Conservation (phyloP, 108 stramenopile genomes). For the Mediolabrus comicus region DNA sequence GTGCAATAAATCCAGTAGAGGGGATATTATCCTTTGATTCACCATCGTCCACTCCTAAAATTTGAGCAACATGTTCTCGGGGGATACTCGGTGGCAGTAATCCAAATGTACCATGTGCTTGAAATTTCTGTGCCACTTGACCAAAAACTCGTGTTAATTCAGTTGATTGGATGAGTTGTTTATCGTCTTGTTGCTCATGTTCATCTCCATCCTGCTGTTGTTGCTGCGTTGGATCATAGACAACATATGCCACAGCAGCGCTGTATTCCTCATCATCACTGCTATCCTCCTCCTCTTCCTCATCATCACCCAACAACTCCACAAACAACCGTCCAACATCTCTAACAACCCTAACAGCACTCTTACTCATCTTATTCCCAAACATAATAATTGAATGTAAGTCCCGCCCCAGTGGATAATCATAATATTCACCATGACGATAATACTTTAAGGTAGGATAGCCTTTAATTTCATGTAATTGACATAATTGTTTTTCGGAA, state of each 20-base stretch:
- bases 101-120: conserved; percentile 63
- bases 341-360: conserved; percentile 47
- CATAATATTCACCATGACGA: conserved; percentile 62
- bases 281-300: background rate
- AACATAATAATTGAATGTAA: conserved; percentile 59
- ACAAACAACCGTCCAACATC: background rate
- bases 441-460: conserved; percentile 82
- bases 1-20: conserved; percentile 43
- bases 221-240: conserved; percentile 46
- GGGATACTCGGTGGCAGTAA: conserved; percentile 42
- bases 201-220: background rate
- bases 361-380: conserved; percentile 68
- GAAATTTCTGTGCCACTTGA: conserved; percentile 70
- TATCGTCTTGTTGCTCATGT: conserved; percentile 23
- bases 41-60: conserved; percentile 34
- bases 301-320: background rate
- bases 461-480: conserved; percentile 57
- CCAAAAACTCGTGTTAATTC: conserved; percentile 58
- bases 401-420: conserved; percentile 72
- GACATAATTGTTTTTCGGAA: conserved; percentile 57
- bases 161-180: conserved; percentile 49
- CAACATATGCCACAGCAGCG: conserved; percentile 60
- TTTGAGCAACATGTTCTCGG: conserved; percentile 30
- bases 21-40: background rate
- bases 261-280: no score